Evolutionary conservation across 2,329 filamentous ascomycete genomes (phyloP).

Genomic region (Trichoderma sp.): DNA sequence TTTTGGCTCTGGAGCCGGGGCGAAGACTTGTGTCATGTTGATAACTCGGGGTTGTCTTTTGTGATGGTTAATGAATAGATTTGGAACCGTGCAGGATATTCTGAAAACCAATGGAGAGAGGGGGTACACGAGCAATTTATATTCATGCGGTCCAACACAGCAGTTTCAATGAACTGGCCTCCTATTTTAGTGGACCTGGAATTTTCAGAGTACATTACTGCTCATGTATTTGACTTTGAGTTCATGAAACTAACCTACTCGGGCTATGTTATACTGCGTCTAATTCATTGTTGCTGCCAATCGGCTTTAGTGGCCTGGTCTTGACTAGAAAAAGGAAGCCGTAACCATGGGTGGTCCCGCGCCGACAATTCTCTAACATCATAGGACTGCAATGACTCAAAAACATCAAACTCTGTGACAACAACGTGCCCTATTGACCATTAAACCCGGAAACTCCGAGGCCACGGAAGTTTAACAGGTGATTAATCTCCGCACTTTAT

Average conservation of each 20-base stretch:
- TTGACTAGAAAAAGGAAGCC: neutral
- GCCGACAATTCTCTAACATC: neutral
- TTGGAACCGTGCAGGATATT: neutral
- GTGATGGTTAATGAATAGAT: neutral
- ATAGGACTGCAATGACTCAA: neutral
- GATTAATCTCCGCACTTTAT: too few species aligned
- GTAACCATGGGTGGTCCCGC: neutral
- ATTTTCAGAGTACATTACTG: neutral
- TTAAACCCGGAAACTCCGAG: neutral
- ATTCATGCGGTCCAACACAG: neutral
- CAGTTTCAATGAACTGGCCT: fast-evolving
- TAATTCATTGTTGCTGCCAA: neutral
- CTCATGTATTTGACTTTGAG: neutral
- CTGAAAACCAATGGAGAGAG: neutral
- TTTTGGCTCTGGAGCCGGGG: neutral
- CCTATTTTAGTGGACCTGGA: neutral
- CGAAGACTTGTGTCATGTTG: neutral
- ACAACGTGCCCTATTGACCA: neutral
- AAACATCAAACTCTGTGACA: neutral
- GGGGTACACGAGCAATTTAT: neutral
- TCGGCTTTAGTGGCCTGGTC: neutral
- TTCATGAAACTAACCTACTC: neutral
- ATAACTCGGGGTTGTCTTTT: neutral
- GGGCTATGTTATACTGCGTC: neutral
- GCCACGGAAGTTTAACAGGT: neutral